Evolutionary conservation across 805 yeast genomes (phyloP), one percentile per base, ranked within the genome.

Genomic region (Zygotorulaspora florentina): DNA sequence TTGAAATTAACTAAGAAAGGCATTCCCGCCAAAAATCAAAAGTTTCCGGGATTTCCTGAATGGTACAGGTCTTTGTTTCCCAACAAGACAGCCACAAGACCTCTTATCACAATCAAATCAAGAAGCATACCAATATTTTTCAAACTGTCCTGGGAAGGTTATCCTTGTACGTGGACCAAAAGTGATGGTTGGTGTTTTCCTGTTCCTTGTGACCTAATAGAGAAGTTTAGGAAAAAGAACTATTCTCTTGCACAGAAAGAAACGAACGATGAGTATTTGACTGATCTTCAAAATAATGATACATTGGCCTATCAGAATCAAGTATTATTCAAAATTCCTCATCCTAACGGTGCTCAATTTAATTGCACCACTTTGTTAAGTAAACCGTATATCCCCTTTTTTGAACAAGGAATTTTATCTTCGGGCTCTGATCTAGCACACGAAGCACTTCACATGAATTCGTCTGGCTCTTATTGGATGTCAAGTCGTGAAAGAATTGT

Each of bases 401-500:
- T 86, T 59, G 96, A 90, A 51, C 77, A 80, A 44, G 89, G 86
- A 0, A 66, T 80, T 0, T 64, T 93, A 43, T 75, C 83, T 1
- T 87, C 97, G 0, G 81, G 81, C 48, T 83, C 78, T 45, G 76
- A 77, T 11, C 69, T 79, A 45, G 97, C 98, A 0, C 74, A 75
- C 45, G 84, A 85, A 46, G 96, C 95, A 2, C 69, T 93, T 37
- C 71, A 77, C n/a, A 73, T 87, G 57, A 87, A 87, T 50, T 80
- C 88, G 0, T 71, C 82, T 10, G 87, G 93, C 30, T 81, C 96
- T 8, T 93, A 93, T 65, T 93, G 99, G 99, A 79, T 85, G 57
- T 85, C 96, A 11, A 80, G 91, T 10, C 74, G 99, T 50, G 89
- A 83, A 53, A 74, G 99, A 46, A 88, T 93, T 27, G 74, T 69